Evolutionary conservation across 2,329 filamentous ascomycete genomes (phyloP), one percentile per base, ranked within the genome.

Genomic region (Ceratocystis eucalypticola): DNA sequence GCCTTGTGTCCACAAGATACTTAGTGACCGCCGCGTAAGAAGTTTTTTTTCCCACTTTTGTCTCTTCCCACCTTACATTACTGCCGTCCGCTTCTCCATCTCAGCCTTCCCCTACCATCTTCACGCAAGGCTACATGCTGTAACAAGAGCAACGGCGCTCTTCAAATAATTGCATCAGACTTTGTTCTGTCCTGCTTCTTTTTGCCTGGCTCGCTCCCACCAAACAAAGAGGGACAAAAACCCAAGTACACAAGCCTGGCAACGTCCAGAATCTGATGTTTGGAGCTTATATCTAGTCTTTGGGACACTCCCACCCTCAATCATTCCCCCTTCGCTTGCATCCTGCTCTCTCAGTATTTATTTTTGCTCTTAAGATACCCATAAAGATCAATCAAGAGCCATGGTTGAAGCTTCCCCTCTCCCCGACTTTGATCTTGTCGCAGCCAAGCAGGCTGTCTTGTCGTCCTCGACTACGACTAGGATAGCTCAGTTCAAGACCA

Each of bases 381-480:
- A 63, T 37, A 63, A 20, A 63, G 46, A 30, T 6, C 37, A 15
- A 59, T 30, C 44, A 44, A 59, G 55, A 66, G 37, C 48, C 66
- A 69, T 69, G 69, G 65, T 66, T 37, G 69, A 69, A 61, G 53
- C 68, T 61, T 25, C 69, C 61, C 45, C 67, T 25, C 53, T 74
- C 69, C 72, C 74, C 70, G 72, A 73, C 70, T 74, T 85, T 69
- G 81, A 86, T 74, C 75, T 83, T 70, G 74, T 74, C 65, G 75
- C 77, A 68, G 77, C 77, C 65, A 80, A 78, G 71, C 75, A 76
- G 62, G 81, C 80, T 64, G 75, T 88, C 68, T 77, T 79, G 64
- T 86, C 84, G 53, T 87, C 86, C 61, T 88, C 86, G 6, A 87
- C 85, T 15, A 75, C 77, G 44, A 71, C 75, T 22, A 81, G 86